These are phyloP conservation scores for Pyrus pyrifolia DNA, from an alignment of 306 rosid genomes.

Conservation along the genomic window DNA sequence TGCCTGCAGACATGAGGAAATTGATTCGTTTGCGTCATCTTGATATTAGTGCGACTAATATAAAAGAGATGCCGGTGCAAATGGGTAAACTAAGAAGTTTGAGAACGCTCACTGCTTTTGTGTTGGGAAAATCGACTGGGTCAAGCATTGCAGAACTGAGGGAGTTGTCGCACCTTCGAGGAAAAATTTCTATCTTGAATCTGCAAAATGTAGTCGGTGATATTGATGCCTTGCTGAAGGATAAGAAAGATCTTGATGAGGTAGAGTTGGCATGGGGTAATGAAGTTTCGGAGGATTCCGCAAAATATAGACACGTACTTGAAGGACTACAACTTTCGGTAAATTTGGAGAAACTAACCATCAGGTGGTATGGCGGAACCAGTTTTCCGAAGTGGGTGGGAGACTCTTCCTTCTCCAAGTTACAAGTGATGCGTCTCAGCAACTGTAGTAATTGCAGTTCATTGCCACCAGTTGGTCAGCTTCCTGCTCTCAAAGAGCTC, in stretches of 20 bases:
- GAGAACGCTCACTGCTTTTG: not conserved
- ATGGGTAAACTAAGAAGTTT: not conserved
- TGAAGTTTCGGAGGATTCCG: not conserved
- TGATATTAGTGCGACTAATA: not conserved
- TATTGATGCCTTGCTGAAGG: not conserved
- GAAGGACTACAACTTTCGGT: not conserved
- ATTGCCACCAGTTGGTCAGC: constrained; percentile 7
- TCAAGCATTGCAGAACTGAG: not conserved
- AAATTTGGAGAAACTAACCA: not conserved
- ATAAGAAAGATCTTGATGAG: constrained; percentile 2
- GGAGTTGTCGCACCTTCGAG: not conserved
- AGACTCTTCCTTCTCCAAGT: not conserved
- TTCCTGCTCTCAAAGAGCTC: constrained; percentile 10
- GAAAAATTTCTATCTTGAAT: not conserved
- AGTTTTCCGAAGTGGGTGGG: constrained; percentile 16
- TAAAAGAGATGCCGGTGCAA: not conserved
- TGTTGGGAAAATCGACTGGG: not conserved
- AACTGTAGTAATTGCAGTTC: not conserved
- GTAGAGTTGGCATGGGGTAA: not conserved
- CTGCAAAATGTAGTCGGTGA: constrained; percentile 2
- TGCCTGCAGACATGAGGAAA: not conserved
- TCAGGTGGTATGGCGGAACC: not conserved
- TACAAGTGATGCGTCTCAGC: not conserved
- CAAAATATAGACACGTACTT: not conserved
- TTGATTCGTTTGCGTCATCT: not conserved